Conservation (phyloP, 2,329 filamentous ascomycete species). For the Venturia aucupariae region DNA sequence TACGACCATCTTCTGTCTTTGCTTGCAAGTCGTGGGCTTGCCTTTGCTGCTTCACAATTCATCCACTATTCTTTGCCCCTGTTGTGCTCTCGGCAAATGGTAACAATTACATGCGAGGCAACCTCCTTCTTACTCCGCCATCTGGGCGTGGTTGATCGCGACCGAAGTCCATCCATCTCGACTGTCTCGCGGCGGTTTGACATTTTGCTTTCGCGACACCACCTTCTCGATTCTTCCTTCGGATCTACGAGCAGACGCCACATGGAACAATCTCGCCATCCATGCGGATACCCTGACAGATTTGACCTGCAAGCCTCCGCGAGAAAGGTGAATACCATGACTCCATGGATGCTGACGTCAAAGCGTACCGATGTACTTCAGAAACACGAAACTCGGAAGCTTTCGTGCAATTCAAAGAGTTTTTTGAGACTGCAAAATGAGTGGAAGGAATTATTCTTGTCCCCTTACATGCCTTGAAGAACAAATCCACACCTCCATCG, state of each 20-base stretch:
- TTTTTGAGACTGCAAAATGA: background rate
- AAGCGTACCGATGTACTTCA: background rate
- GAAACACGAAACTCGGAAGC: background rate
- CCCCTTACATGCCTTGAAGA: background rate
- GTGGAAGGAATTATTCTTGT: background rate
- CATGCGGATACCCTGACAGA: constrained; percentile 1
- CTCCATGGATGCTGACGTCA: background rate
- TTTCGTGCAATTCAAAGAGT: background rate
- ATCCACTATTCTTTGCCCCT: background rate
- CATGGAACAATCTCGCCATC: constrained; percentile 4
- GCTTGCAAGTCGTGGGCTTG: background rate
- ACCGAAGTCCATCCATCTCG: background rate
- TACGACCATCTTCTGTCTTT: background rate
- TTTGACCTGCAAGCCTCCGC: constrained; percentile 7
- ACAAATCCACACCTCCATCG: background rate
- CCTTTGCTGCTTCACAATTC: background rate
- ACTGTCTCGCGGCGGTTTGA: background rate
- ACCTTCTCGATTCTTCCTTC: background rate
- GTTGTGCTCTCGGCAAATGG: background rate
- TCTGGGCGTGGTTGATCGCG: background rate
- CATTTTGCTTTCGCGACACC: background rate
- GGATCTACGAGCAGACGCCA: background rate
- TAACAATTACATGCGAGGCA: background rate
- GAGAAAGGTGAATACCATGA: background rate
- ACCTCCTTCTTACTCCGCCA: background rate